Base-by-base conservation (phyloP, 2,329 filamentous ascomycete genomes). In the Paraphaeosphaeria sporulosa region DNA sequence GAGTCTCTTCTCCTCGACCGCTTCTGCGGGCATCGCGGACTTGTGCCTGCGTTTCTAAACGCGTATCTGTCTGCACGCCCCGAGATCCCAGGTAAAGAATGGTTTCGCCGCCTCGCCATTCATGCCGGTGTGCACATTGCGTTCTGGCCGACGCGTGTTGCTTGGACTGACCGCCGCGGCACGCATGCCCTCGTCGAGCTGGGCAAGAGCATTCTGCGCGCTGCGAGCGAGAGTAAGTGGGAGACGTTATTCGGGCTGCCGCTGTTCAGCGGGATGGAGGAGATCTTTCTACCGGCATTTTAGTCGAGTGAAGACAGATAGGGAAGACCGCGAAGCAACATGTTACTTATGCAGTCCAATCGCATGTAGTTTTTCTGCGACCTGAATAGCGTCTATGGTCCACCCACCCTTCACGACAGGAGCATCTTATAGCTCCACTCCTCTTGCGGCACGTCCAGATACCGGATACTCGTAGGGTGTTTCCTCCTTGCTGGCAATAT, bases 1-100 rank as follows among this genome's bases (percentile, higher is more conserved):
- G 76, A 78, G 55, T 68, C 77, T 4, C 78, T 71, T 40, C 64
- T 79, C 5, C 67, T 79, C 0, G 77, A 79, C 64, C 65, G 65
- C 1, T 76, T 75, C 57, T 58, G 66, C n/a, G 76, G 75, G 0
- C 63, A 60, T 0, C 69, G 66, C 23, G 74, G 74, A 0, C 55
- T 79, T 13, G 61, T 66, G 3, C 3, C 32, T 12, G 64, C 67
- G 0, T 79, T 79, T 48, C 47, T 79, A 42, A 58, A 59, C 2
- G 61, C 67, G 2, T 77, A 77, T 67, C 4, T 64, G 17, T 34
- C 19, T 3, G 63, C 57, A 4, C 59, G 58, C 25, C 46, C 25
- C 7, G 17, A 13, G 13, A 4, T 40, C 17, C 38, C 38, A n/a
- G 38, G 19, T 19, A 40, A 19, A n/a, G 57, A 61, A 21, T 76